phyloP scores from a whole-genome alignment of 1,139 yeast genomes.

The Taphrina populina region DNA sequence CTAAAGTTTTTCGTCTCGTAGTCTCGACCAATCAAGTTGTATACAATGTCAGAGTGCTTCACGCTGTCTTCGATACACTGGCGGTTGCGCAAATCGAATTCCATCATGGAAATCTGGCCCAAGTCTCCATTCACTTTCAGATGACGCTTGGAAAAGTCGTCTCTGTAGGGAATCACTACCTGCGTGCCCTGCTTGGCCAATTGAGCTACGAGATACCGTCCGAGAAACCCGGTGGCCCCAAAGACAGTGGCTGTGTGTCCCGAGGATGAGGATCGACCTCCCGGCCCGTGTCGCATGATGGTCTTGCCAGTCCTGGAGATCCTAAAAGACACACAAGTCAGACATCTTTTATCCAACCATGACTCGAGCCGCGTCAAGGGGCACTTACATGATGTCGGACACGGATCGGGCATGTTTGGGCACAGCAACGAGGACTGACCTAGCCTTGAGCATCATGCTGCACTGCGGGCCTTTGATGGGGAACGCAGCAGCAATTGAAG shows the following conservation, averaged over 20 bases:
- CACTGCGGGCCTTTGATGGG: too few relatives aligned
- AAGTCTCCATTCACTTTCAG: slow-evolving; percentile 81
- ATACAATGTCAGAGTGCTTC: slow-evolving; percentile 78
- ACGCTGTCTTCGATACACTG: slow-evolving; percentile 75
- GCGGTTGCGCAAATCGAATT: slow-evolving; percentile 76
- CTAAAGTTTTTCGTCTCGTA: slow-evolving; percentile 71
- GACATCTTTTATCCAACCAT: background rate
- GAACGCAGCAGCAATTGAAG: too few relatives aligned
- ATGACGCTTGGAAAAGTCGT: slow-evolving; percentile 75
- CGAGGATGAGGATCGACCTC: slow-evolving; percentile 82
- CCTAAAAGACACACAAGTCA: slow-evolving; percentile 48
- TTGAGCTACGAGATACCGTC: slow-evolving; percentile 68
- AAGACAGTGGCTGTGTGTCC: slow-evolving; percentile 89
- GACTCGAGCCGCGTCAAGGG: too few relatives aligned
- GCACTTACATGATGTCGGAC: slow-evolving; percentile 24
- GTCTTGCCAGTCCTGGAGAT: slow-evolving; percentile 77
- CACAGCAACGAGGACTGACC: slow-evolving; percentile 8
- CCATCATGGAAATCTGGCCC: slow-evolving; percentile 69
- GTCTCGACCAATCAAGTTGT: slow-evolving; percentile 76
- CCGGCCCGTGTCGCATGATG: slow-evolving; percentile 65
- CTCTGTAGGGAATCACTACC: slow-evolving; percentile 75
- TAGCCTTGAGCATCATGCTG: slow-evolving; percentile 12
- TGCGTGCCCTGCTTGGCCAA: slow-evolving; percentile 66
- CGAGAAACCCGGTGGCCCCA: slow-evolving; percentile 79
- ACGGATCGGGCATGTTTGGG: slow-evolving; percentile 26